These are phyloP conservation scores for Neofusicoccum laricinum DNA, from an alignment of 2,329 filamentous ascomycete genomes.

Conservation along the genomic window DNA sequence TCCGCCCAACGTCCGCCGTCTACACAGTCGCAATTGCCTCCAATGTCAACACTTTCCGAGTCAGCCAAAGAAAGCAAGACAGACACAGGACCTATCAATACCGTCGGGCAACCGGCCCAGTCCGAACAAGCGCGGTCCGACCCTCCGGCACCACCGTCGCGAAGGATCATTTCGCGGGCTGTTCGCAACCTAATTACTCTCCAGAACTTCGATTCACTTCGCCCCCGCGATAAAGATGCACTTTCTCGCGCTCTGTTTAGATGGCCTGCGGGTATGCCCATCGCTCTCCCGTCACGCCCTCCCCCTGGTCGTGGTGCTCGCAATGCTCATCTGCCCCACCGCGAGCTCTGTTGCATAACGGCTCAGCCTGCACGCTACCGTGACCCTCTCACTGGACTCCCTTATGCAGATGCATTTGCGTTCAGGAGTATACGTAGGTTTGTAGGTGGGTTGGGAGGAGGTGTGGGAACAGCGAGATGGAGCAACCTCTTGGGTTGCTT, in stretches of 20 bases:
- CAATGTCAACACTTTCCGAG: conserved; percentile 35
- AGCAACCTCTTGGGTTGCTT: conserved; percentile 78
- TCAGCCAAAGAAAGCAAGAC: conserved; percentile 52
- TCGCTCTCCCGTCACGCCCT: conserved; percentile 40
- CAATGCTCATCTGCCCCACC: conserved; percentile 32
- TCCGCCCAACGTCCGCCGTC: conserved; percentile 14
- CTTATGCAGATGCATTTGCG: conserved; percentile 75
- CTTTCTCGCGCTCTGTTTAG: conserved; percentile 27
- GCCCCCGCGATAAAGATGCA: conserved; percentile 22
- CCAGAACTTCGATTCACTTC: conserved; percentile 45
- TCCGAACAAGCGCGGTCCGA: conserved; percentile 26
- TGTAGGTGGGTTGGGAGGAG: conserved; percentile 43
- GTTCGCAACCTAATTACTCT: conserved; percentile 59
- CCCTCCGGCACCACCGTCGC: conserved; percentile 29
- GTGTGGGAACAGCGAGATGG: conserved; percentile 79
- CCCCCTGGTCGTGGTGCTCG: conserved; percentile 50
- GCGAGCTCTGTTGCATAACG: conserved; percentile 74
- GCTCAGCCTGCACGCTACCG: conserved; percentile 76
- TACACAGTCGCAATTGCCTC: conserved; percentile 20
- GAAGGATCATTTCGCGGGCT: conserved; percentile 47
- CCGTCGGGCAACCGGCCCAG: neutral
- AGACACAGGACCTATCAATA: conserved; percentile 37
- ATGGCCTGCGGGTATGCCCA: conserved; percentile 33
- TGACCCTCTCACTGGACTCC: conserved; percentile 79
- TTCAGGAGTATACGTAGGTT: conserved; percentile 72